A percentile compares a stretch with the other conserved stretches of the same genome.
These are phyloP conservation scores for Fomitopsis pulvina DNA, from an alignment of 768 basidiomycete genomes.

Conservation along the genomic window DNA sequence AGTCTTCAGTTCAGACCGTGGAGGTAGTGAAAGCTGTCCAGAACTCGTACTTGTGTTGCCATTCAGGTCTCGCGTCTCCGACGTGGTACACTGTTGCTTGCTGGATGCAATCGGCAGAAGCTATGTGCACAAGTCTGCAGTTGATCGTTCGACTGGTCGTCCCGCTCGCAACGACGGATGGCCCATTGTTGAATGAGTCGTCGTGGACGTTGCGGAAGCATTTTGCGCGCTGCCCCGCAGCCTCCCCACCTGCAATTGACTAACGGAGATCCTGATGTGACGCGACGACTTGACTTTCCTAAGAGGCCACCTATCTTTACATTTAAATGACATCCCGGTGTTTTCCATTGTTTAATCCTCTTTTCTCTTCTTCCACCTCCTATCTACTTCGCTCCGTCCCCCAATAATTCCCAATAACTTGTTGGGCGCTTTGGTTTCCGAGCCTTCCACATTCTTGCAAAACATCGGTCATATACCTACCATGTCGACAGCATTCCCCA, in stretches of 20 bases:
- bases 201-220: background rate
- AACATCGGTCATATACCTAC: background rate
- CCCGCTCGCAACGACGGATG: too few species aligned
- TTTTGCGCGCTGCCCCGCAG: background rate
- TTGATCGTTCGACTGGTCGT: too few species aligned
- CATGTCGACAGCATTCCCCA: background rate
- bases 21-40: too few species aligned
- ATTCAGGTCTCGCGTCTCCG: too few species aligned
- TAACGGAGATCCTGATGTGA: background rate
- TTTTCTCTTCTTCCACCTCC: background rate
- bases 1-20: too few species aligned
- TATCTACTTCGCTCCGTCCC: background rate
- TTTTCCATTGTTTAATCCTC: background rate
- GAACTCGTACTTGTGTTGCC: too few species aligned
- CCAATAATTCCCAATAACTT: too few species aligned
- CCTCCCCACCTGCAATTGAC: background rate
- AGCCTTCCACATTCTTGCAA: background rate
- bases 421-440: too few species aligned
- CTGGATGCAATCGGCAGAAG: too few species aligned
- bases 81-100: too few species aligned
- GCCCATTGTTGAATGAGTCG: background rate
- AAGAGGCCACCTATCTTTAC: background rate
- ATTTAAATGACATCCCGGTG: background rate
- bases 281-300: background rate
- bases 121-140: background rate